Evolutionary conservation across 371 early-diverging fungal species (phyloP).

Genomic region (Mortierella sp.): DNA sequence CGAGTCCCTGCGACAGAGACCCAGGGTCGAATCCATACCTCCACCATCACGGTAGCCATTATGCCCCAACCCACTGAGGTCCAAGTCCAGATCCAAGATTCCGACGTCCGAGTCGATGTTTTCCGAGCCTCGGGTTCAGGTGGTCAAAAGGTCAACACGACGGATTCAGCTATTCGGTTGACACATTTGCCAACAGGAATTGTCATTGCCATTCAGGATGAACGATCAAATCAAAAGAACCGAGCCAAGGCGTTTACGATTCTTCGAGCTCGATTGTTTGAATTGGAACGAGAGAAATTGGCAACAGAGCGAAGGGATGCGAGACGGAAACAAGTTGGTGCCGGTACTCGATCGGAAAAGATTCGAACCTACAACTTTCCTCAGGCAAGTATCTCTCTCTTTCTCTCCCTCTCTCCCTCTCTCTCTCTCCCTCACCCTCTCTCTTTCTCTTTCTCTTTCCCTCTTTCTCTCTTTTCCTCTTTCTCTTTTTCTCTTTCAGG

Average conservation of each 20-base stretch:
- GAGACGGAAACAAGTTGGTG: conserved; percentile 73
- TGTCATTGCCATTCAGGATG: conserved; percentile 89
- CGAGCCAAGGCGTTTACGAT: conserved; percentile 88
- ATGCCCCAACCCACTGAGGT: conserved; percentile 83
- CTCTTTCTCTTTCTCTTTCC: background rate
- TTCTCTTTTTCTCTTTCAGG: background rate
- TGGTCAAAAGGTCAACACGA: conserved; percentile 96
- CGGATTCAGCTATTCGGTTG: conserved; percentile 94
- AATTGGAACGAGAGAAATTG: conserved; percentile 71
- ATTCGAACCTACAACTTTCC: conserved; percentile 87
- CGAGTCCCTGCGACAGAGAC: conserved; percentile 87
- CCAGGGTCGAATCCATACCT: conserved; percentile 87
- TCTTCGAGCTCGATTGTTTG: conserved; percentile 82
- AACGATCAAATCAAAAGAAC: conserved; percentile 93
- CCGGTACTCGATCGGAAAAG: conserved; percentile 86
- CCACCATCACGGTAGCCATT: conserved; percentile 88
- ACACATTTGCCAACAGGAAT: conserved; percentile 94
- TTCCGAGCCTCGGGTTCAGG: conserved; percentile 86
- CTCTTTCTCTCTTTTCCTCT: background rate
- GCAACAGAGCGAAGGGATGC: conserved; percentile 68
- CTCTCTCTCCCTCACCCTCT: no score
- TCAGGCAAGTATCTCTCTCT: no score
- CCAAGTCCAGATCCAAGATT: conserved; percentile 72
- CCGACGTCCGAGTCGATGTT: conserved; percentile 80
- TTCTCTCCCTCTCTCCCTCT: no score